A percentile compares a stretch with the other conserved stretches of the same genome.
Conservation (phyloP, 2,329 filamentous ascomycete species). For the Aspergillus glaucus region DNA sequence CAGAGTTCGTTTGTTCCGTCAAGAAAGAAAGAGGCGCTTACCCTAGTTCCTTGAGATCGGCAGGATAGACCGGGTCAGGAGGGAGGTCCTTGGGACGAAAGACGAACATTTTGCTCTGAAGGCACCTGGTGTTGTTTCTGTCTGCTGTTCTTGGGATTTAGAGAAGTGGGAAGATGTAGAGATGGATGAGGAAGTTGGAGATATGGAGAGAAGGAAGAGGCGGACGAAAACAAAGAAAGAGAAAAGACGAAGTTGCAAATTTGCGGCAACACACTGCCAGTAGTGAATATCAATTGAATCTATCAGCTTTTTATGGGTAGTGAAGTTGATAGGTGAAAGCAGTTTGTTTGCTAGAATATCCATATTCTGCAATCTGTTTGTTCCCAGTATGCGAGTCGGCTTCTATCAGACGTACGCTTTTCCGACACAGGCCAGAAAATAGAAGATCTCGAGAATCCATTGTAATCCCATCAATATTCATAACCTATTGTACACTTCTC, state of each 20-base stretch:
- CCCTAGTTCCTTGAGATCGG: slow-evolving; percentile 66
- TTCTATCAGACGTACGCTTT: no score
- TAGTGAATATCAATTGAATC: neutral
- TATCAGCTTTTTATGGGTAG: neutral
- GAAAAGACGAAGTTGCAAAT: slow-evolving; percentile 1
- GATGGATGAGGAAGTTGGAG: neutral
- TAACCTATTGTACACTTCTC: slow-evolving; percentile 12
- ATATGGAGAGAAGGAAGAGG: neutral
- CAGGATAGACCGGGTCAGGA: slow-evolving; percentile 60
- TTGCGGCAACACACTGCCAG: neutral
- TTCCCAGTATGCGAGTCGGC: no score
- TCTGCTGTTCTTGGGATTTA: neutral
- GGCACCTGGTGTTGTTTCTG: neutral
- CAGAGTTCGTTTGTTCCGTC: neutral
- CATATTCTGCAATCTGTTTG: no score
- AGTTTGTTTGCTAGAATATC: neutral
- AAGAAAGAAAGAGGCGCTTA: slow-evolving; percentile 36
- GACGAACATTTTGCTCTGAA: slow-evolving; percentile 61
- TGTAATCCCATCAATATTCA: neutral
- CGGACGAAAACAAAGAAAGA: neutral
- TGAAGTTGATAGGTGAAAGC: neutral
- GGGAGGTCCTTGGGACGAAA: slow-evolving; percentile 63
- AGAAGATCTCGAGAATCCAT: neutral
- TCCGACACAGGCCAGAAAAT: neutral
- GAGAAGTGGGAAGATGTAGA: no score